Percentiles rank a stretch among this genome's conserved stretches.
phyloP scores from a whole-genome alignment of 768 basidiomycete genomes.

The Podaxis sp. region DNA sequence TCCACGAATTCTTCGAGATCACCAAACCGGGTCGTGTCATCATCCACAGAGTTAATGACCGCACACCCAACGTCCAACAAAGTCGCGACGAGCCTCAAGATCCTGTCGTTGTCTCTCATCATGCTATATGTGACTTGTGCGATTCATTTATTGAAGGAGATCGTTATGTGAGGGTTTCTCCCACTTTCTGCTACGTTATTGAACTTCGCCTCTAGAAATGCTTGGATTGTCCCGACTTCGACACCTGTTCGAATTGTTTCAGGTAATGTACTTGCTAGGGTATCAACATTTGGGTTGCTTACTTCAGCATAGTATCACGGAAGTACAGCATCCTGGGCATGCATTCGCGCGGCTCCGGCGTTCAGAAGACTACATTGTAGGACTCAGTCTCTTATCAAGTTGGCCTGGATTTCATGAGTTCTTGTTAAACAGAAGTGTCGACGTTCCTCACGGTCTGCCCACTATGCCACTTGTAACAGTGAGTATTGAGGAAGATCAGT shows the following conservation, averaged over 20 bases:
- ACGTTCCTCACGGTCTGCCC: constrained; percentile 21
- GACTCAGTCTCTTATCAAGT: constrained; percentile 15
- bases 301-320: constrained; percentile 43
- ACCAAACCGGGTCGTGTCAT: constrained; percentile 58
- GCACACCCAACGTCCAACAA: constrained; percentile 9
- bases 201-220: constrained; percentile 56
- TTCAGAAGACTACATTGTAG: constrained; percentile 53
- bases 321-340: constrained; percentile 73
- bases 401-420: constrained; percentile 1
- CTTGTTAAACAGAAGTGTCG: constrained; percentile 20
- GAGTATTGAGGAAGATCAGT: constrained; percentile 13
- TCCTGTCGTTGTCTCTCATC: constrained; percentile 38
- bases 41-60: constrained; percentile 53
- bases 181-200: constrained; percentile 1
- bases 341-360: constrained; percentile 61
- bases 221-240: constrained; percentile 77
- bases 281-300: not conserved
- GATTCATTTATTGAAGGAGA: constrained; percentile 63
- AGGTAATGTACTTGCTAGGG: constrained; percentile 29
- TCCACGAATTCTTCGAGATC: constrained; percentile 72
- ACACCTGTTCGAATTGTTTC: constrained; percentile 71
- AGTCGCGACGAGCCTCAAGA: constrained; percentile 1
- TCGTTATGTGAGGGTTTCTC: constrained; percentile 56
- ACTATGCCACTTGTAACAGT: constrained; percentile 66
- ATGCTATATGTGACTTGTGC: constrained; percentile 74